Conservation (phyloP, 2,329 filamentous ascomycete genomes). For the Aspergillus fructus region DNA sequence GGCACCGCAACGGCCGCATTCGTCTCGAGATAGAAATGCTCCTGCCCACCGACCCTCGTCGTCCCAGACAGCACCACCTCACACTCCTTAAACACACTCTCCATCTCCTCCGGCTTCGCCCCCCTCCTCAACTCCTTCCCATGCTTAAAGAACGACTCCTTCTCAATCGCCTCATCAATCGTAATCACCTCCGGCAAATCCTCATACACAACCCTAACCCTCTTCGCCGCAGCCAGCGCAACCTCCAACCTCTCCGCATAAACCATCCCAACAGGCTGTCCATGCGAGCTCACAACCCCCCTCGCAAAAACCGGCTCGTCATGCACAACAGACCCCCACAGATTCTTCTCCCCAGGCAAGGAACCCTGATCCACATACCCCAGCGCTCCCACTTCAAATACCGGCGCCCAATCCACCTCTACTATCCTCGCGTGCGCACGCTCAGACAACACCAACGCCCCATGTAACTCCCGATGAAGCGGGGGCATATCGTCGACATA, state of each 20-base stretch:
- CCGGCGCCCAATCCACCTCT: constrained; percentile 71
- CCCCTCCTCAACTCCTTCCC: constrained; percentile 75
- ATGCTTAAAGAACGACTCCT: constrained; percentile 83
- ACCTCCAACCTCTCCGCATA: constrained; percentile 74
- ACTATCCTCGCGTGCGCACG: constrained; percentile 84
- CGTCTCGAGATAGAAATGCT: constrained; percentile 97
- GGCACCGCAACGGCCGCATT: constrained; percentile 83
- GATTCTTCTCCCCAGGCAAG: constrained; percentile 78
- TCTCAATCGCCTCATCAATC: constrained; percentile 91
- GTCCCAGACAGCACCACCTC: constrained; percentile 52
- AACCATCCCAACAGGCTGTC: constrained; percentile 88
- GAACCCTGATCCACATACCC: constrained; percentile 85
- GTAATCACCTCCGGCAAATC: constrained; percentile 85
- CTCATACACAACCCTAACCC: constrained; percentile 86
- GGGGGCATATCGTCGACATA: constrained; percentile 94
- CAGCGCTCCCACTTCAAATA: constrained; percentile 81
- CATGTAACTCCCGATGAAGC: constrained; percentile 84
- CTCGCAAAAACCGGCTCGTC: constrained; percentile 94
- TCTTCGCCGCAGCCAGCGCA: constrained; percentile 76
- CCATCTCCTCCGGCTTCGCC: constrained; percentile 68
- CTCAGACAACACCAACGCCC: constrained; percentile 81
- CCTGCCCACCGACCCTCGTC: constrained; percentile 88
- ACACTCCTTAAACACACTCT: constrained; percentile 69
- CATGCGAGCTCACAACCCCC: constrained; percentile 81
- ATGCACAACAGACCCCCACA: constrained; percentile 79